Evolutionary conservation across 78 protist genomes (phyloP).

Genomic region (Creolimax fragrantissima): DNA sequence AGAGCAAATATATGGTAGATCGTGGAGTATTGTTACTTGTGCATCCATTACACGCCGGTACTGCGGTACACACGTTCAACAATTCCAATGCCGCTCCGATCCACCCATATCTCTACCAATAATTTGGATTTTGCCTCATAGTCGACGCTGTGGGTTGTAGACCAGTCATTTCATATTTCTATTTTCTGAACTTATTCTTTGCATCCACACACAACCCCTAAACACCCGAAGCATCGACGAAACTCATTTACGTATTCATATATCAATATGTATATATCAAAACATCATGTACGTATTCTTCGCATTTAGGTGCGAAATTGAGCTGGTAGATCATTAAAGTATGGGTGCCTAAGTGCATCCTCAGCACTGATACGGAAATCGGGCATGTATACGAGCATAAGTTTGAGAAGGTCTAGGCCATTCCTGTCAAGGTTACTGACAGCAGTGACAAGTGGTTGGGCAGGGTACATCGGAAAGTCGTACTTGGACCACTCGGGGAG

Average conservation of each 20-base stretch:
- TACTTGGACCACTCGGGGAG: conserved; percentile 72
- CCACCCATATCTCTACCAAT: too few species aligned
- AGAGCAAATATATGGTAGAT: too few species aligned
- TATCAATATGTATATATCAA: background rate
- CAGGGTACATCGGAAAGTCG: background rate
- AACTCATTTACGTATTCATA: background rate
- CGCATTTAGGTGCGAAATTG: background rate
- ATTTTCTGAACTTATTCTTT: too few species aligned
- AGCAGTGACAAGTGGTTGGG: conserved; percentile 27
- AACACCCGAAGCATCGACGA: too few species aligned
- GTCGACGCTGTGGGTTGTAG: too few species aligned
- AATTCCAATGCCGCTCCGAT: too few species aligned
- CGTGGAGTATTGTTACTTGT: too few species aligned
- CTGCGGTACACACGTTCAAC: too few species aligned
- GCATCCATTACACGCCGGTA: too few species aligned
- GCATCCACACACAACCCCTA: too few species aligned
- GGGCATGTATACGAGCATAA: conserved; percentile 84
- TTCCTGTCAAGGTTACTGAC: conserved; percentile 39
- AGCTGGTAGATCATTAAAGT: conserved; percentile 55
- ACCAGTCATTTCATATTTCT: too few species aligned
- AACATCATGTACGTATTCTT: background rate
- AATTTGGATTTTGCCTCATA: too few species aligned
- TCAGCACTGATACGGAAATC: conserved; percentile 72
- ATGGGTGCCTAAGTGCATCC: conserved; percentile 84
- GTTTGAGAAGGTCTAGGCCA: conserved; percentile 47